Percentiles rank a stretch among this genome's conserved stretches.
These are phyloP conservation scores for Saturnispora halmiae DNA, from an alignment of 805 yeast species.

Conservation along the genomic window DNA sequence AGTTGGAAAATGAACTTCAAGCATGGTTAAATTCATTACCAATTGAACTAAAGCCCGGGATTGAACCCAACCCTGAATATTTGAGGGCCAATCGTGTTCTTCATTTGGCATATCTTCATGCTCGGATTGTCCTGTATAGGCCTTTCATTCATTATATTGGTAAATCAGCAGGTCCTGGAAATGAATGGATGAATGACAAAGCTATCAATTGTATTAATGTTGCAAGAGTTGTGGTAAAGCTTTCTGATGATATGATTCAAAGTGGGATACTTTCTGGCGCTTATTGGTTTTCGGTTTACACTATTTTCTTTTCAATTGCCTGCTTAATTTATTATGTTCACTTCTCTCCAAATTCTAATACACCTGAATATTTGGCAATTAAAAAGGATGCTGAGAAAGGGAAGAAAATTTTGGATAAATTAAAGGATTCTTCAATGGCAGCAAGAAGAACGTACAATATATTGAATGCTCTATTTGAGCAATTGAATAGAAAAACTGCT, in stretches of 20 bases:
- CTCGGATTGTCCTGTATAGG: conserved; percentile 71
- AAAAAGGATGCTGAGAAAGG: conserved; percentile 77
- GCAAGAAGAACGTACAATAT: conserved; percentile 75
- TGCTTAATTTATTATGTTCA: conserved; percentile 76
- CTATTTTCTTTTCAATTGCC: conserved; percentile 82
- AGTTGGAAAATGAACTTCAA: conserved; percentile 59
- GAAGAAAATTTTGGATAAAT: conserved; percentile 55
- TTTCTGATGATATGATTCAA: conserved; percentile 73
- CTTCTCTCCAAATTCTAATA: conserved; percentile 33
- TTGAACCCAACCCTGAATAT: conserved; percentile 57
- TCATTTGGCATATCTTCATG: conserved; percentile 63
- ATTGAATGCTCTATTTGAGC: conserved; percentile 71
- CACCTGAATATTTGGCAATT: conserved; percentile 45
- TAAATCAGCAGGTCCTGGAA: conserved; percentile 32
- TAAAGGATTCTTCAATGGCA: conserved; percentile 68
- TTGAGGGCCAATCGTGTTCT: conserved; percentile 66
- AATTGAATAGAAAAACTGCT: conserved; percentile 65
- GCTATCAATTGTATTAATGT: conserved; percentile 80
- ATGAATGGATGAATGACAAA: conserved; percentile 46
- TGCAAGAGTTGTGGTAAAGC: conserved; percentile 70
- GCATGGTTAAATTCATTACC: conserved; percentile 70
- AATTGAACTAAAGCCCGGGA: conserved; percentile 58
- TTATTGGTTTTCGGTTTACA: conserved; percentile 86
- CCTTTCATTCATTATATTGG: conserved; percentile 83
- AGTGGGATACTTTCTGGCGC: conserved; percentile 69